A percentile compares a stretch with the other conserved stretches of the same genome.
Evolutionary conservation across 2,329 filamentous ascomycete genomes (phyloP).

Genomic region (Tolypocladium nubicola): DNA sequence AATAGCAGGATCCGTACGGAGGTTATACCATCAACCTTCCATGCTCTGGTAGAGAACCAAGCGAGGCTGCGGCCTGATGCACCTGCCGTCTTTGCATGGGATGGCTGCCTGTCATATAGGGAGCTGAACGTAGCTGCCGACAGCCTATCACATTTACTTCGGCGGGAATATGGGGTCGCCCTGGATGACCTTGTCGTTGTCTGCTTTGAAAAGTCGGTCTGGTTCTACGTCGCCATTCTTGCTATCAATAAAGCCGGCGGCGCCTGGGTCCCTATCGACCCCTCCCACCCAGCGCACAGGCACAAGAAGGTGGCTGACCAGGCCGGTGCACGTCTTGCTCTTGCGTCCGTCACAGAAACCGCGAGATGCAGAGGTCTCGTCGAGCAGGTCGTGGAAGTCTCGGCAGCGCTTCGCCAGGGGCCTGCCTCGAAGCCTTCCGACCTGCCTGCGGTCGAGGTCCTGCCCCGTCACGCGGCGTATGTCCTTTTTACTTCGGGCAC

Average conservation of each 20-base stretch:
- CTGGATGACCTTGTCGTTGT: conserved; percentile 16
- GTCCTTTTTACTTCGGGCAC: conserved; percentile 8
- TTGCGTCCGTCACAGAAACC: background rate
- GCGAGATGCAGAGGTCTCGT: no score
- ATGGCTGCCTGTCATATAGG: conserved; percentile 28
- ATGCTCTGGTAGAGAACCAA: conserved; percentile 11
- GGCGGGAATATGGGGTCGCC: conserved; percentile 7
- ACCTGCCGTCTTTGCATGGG: conserved; percentile 31
- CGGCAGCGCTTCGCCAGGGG: no score
- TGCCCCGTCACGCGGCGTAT: background rate
- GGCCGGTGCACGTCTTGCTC: background rate
- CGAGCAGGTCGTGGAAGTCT: no score
- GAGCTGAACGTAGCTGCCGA: conserved; percentile 27
- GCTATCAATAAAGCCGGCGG: background rate
- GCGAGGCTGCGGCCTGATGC: conserved; percentile 19
- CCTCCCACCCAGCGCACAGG: conserved; percentile 20
- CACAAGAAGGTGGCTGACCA: conserved; percentile 5
- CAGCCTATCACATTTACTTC: conserved; percentile 20
- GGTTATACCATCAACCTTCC: background rate
- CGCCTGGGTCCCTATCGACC: conserved; percentile 17
- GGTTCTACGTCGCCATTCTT: conserved; percentile 17
- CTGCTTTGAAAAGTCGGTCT: conserved; percentile 26
- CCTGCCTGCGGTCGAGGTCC: background rate
- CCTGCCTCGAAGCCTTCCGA: no score
- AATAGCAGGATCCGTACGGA: background rate